These are phyloP conservation scores for Magnaporthales sp. DNA, from an alignment of 2,329 filamentous ascomycete genomes.

Conservation along the genomic window DNA sequence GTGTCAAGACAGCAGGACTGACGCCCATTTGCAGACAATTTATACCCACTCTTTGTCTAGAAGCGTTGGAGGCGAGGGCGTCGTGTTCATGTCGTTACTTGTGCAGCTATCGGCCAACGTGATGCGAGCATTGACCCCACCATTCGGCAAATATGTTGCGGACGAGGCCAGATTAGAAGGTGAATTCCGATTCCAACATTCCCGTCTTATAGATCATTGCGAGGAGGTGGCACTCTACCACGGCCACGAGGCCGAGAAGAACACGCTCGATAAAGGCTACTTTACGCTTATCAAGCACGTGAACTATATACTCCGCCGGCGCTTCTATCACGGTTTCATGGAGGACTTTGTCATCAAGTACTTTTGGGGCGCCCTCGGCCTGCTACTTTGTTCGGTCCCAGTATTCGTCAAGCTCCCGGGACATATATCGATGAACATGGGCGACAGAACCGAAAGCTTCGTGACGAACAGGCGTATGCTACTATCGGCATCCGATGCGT, in stretches of 20 bases:
- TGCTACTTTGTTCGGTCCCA: slow-evolving; percentile 86
- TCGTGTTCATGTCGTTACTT: slow-evolving; percentile 90
- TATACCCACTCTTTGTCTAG: slow-evolving; percentile 93
- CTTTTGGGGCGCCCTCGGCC: slow-evolving; percentile 90
- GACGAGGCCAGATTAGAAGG: slow-evolving; percentile 92
- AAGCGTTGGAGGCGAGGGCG: slow-evolving; percentile 90
- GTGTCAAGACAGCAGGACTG: background rate
- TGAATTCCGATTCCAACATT: slow-evolving; percentile 94
- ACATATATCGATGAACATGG: slow-evolving; percentile 54
- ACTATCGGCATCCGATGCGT: slow-evolving; percentile 87
- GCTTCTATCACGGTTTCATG: slow-evolving; percentile 98
- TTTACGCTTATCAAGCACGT: slow-evolving; percentile 99
- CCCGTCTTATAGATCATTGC: slow-evolving; percentile 86
- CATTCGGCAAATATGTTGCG: slow-evolving; percentile 95
- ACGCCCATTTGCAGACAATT: slow-evolving; percentile 45
- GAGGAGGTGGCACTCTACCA: slow-evolving; percentile 91
- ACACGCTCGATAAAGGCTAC: slow-evolving; percentile 94
- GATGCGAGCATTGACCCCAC: slow-evolving; percentile 90
- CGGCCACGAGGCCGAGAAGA: slow-evolving; percentile 90
- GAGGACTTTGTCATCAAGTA: slow-evolving; percentile 99
- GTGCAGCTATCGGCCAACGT: slow-evolving; percentile 88
- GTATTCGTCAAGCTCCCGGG: slow-evolving; percentile 92
- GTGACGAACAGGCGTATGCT: slow-evolving; percentile 91
- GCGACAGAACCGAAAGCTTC: slow-evolving; percentile 67
- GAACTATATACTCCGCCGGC: slow-evolving; percentile 81